Evolutionary conservation across 495 filamentous ascomycete genomes (phyloP).

Genomic region (Trichoderma gamsii): DNA sequence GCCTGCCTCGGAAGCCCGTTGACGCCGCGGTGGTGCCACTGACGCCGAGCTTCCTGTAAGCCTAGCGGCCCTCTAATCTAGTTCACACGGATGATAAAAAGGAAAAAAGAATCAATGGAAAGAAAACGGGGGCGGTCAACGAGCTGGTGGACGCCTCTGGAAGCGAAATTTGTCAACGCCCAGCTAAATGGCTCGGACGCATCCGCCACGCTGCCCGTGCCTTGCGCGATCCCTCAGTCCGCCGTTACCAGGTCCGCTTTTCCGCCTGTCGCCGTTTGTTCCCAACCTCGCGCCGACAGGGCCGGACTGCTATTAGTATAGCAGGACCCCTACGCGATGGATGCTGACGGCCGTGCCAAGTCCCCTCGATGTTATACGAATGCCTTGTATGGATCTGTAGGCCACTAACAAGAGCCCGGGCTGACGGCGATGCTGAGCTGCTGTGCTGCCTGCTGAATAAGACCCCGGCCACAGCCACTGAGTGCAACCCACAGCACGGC

Average conservation of each 20-base stretch:
- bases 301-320: neutral
- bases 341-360: neutral
- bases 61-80: neutral
- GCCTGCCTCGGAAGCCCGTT: neutral
- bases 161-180: conserved; percentile 4
- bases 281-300: neutral
- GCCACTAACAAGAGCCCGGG: neutral
- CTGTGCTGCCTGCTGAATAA: neutral
- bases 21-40: conserved; percentile 11
- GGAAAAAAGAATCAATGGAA: neutral
- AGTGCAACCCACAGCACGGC: neutral
- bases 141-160: neutral
- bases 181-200: neutral
- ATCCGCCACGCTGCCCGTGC: neutral
- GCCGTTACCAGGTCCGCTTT: conserved; percentile 3
- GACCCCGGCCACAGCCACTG: neutral
- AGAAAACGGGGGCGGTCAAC: neutral
- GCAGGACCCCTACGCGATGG: neutral
- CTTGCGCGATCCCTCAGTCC: conserved; percentile 2
- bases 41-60: neutral
- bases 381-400: neutral
- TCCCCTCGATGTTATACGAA: neutral
- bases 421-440: neutral
- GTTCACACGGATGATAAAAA: neutral
- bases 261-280: neutral